Base-by-base conservation (phyloP, 225 moss, liverwort and hornwort genomes). In the Sphagnum contortum region DNA sequence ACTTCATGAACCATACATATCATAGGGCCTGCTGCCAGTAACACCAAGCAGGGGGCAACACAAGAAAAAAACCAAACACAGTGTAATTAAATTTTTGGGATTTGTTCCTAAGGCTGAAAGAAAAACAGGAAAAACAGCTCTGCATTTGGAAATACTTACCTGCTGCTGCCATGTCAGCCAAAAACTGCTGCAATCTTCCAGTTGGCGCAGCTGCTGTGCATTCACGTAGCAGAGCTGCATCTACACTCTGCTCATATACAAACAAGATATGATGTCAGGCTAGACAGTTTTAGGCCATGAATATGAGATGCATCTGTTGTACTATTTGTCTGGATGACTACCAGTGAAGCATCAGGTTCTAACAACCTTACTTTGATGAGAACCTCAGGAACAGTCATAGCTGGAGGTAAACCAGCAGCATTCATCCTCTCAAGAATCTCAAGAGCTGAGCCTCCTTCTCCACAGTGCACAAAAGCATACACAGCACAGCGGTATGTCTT, bases 141-240 rank as follows among this genome's bases (percentile, higher is more conserved):
- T 29, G 29, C 29, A 29, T 29, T 29, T 29, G 29, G 29, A 29
- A 29, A 29, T 29, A 29, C 29, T 29, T 72, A 85, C 85, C 85
- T 76, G 85, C 75, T 73, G 69, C 69, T 50, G 85, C 76, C 85
- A 85, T 85, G 57, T 74, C 79, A 56, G 67, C 62, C 69, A 85
- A 76, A 72, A 85, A 85, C 57, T 79, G 69, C 55, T 81, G 61
- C 60, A 85, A 70, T 12, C 71, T 85, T 70, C 85, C 85, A 49
- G 71, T 76, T 12, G 78, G 79, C 70, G 81, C 79, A 68, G 85
- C 85, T 69, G 68, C 79, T 72, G 78, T 79, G 70, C 85, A 85
- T 71, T 79, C 85, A 69, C 85, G 78, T 59, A 85, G 76, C 51
- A 85, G 81, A 64, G 85, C 85, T 66, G 85, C 78, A 70, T 85